Evolutionary conservation across 2,329 filamentous ascomycete species (phyloP).

Genomic region (Colletotrichum musae): DNA sequence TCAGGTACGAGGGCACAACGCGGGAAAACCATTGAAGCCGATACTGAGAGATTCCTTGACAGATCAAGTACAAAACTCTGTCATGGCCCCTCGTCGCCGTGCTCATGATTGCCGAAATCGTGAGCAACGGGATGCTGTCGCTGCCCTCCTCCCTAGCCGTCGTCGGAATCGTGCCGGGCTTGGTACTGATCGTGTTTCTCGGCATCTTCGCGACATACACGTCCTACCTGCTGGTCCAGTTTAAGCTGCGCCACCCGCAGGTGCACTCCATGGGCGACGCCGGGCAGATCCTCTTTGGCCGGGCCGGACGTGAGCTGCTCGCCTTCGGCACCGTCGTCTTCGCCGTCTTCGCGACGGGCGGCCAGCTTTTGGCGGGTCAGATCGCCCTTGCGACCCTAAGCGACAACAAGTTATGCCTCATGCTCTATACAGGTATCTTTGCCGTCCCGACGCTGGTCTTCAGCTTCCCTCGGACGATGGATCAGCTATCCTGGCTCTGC

Average conservation of each 20-base stretch:
- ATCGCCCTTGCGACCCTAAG: constrained; percentile 63
- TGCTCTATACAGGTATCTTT: constrained; percentile 66
- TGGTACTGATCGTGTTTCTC: constrained; percentile 58
- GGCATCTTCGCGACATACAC: constrained; percentile 63
- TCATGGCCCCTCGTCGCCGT: constrained; percentile 66
- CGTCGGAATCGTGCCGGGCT: constrained; percentile 63
- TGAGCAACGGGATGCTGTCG: constrained; percentile 68
- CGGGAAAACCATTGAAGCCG: too few species aligned
- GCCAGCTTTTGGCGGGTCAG: constrained; percentile 66
- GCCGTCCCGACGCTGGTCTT: constrained; percentile 61
- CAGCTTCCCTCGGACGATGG: constrained; percentile 64
- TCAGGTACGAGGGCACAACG: too few species aligned
- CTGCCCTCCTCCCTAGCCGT: constrained; percentile 65
- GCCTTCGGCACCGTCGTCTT: constrained; percentile 65
- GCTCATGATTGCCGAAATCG: constrained; percentile 70
- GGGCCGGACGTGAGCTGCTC: constrained; percentile 64
- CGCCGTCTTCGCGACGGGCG: constrained; percentile 64
- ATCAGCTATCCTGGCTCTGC: constrained; percentile 63
- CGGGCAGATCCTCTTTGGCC: constrained; percentile 65
- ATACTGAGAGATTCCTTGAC: too few species aligned
- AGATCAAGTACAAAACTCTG: constrained; percentile 68
- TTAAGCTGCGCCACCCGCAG: constrained; percentile 64
- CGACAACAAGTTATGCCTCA: constrained; percentile 61
- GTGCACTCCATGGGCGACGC: constrained; percentile 68
- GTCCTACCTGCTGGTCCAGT: constrained; percentile 61